phyloP scores from a whole-genome alignment of 768 basidiomycete species.

The Scleroderma bovista region DNA sequence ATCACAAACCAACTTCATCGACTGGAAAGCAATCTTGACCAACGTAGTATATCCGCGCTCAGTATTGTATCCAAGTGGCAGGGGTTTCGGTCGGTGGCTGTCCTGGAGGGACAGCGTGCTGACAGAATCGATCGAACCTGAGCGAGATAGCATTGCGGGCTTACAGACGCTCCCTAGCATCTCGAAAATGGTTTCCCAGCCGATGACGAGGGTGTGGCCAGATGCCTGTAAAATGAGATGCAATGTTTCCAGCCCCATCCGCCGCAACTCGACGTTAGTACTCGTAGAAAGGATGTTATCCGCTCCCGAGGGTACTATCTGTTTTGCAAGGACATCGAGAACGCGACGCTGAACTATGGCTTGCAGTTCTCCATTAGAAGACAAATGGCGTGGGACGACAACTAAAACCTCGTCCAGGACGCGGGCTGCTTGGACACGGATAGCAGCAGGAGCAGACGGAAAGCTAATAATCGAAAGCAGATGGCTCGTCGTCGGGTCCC shows the following conservation, averaged over 20 bases:
- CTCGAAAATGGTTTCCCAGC: constrained; percentile 91
- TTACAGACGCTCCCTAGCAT: constrained; percentile 89
- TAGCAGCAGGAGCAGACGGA: constrained; percentile 60
- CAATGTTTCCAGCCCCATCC: constrained; percentile 85
- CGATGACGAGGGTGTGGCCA: constrained; percentile 85
- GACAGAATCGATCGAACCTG: constrained; percentile 38
- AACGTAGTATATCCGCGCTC: constrained; percentile 71
- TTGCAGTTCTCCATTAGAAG: constrained; percentile 55
- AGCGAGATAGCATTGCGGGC: constrained; percentile 35
- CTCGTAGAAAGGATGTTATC: constrained; percentile 39
- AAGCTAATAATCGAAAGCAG: constrained; percentile 73
- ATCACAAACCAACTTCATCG: constrained; percentile 90
- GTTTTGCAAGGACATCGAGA: constrained; percentile 77
- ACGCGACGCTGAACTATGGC: constrained; percentile 74
- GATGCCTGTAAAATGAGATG: constrained; percentile 88
- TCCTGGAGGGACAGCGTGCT: constrained; percentile 36
- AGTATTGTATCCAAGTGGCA: constrained; percentile 50
- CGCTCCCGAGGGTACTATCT: constrained; percentile 47
- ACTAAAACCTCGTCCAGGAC: constrained; percentile 81
- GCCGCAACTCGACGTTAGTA: constrained; percentile 68
- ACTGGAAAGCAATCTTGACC: constrained; percentile 92
- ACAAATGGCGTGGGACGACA: constrained; percentile 67
- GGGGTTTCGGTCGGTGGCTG: constrained; percentile 34
- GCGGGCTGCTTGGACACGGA: constrained; percentile 85
- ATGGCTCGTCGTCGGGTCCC: constrained; percentile 77